Evolutionary conservation across 192 early-diverging fungal species (phyloP).

Genomic region (Coemansia sp.): DNA sequence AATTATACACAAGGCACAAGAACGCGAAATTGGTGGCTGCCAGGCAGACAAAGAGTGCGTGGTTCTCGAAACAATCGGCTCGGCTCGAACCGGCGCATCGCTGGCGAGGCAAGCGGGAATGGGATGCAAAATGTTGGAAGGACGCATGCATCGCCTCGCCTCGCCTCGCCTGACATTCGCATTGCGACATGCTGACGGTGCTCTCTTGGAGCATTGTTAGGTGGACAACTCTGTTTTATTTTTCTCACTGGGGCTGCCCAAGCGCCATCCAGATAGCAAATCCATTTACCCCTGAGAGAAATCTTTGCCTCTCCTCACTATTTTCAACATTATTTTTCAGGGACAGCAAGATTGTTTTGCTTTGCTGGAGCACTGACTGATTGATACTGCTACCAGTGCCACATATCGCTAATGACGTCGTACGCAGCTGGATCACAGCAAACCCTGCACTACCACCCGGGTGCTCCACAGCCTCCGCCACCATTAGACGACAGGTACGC

Average conservation of each 20-base stretch:
- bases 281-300: too few species aligned
- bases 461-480: conserved; percentile 1
- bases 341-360: not conserved
- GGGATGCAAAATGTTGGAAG: too few species aligned
- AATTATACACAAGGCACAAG: not conserved
- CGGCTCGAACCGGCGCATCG: too few species aligned
- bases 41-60: too few species aligned
- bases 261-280: not conserved
- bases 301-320: not conserved
- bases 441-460: conserved; percentile 1
- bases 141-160: conserved; percentile 1
- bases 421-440: conserved; percentile 10
- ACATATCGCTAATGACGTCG: conserved; percentile 1
- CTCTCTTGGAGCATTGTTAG: not conserved
- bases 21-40: not conserved
- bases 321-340: not conserved
- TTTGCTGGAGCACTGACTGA: not conserved
- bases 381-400: not conserved
- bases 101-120: too few species aligned
- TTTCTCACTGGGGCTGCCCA: not conserved
- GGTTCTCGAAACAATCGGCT: too few species aligned
- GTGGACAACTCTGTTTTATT: conserved; percentile 4
- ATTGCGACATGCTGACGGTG: not conserved
- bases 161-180: conserved; percentile 1
- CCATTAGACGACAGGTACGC: conserved; percentile 9